Conservation (phyloP, 225 moss, liverwort and hornwort species). For the Takakia lepidozioides region DNA sequence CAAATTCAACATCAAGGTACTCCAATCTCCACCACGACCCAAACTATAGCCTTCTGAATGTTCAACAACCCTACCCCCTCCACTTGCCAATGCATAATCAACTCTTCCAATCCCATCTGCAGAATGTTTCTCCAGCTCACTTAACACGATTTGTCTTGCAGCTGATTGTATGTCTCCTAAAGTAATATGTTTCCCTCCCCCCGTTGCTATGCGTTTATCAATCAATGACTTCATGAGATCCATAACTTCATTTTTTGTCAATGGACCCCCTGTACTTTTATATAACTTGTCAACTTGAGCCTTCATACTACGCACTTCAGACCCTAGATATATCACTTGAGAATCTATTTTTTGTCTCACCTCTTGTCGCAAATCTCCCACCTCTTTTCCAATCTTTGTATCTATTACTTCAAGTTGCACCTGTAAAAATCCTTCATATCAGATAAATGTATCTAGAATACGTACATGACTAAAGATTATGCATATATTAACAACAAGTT, state of each 20-base stretch:
- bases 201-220: conserved; percentile 66
- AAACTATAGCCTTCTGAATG: conserved; percentile 75
- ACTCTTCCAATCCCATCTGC: conserved; percentile 88
- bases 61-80: conserved; percentile 75
- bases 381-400: conserved; percentile 69
- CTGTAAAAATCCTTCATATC: conserved; percentile 13
- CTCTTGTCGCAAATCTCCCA: conserved; percentile 56
- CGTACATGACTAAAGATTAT: too few relatives aligned
- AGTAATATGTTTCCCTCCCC: conserved; percentile 54
- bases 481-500: too few relatives aligned
- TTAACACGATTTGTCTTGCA: conserved; percentile 63
- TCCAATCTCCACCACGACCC: conserved; percentile 55
- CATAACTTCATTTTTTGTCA: conserved; percentile 56
- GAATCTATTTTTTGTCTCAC: conserved; percentile 44
- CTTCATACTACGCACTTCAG: conserved; percentile 54
- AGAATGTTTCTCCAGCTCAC: conserved; percentile 76
- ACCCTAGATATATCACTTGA: conserved; percentile 35
- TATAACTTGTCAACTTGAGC: conserved; percentile 49
- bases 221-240: conserved; percentile 68
- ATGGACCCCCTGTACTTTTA: conserved; percentile 39
- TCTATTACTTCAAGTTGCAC: conserved; percentile 84
- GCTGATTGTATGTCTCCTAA: conserved; percentile 79
- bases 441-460: too few relatives aligned
- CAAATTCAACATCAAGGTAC: conserved; percentile 46
- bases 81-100: conserved; percentile 92